These are phyloP conservation scores for Cicer pinnatifidum DNA, from an alignment of 306 rosid species.

Conservation along the genomic window DNA sequence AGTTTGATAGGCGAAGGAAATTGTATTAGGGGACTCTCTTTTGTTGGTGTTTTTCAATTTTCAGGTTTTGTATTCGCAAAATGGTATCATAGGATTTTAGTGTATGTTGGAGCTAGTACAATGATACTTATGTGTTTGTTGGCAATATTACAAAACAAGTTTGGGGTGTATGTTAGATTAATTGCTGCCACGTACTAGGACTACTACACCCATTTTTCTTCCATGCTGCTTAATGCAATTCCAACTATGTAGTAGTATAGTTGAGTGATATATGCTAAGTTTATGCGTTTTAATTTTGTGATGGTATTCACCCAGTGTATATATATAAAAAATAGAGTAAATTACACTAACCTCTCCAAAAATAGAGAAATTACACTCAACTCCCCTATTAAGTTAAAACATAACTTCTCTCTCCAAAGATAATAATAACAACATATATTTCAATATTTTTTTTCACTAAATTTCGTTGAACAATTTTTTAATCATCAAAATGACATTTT, in stretches of 20 bases:
- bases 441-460: no score
- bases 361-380: no score
- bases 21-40: no score
- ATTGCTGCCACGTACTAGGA: neutral
- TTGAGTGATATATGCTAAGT: neutral
- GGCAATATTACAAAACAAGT: neutral
- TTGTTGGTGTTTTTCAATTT: no score
- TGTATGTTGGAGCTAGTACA: constrained; percentile 34
- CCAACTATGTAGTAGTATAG: neutral
- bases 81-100: constrained; percentile 42
- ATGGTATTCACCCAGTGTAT: neutral
- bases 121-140: neutral
- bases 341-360: no score
- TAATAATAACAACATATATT: no score
- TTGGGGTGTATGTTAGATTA: constrained; percentile 21
- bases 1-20: no score
- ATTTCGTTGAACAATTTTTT: no score
- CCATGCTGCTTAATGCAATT: constrained; percentile 15
- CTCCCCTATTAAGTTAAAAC: no score
- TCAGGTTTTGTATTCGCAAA: neutral
- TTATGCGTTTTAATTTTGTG: neutral
- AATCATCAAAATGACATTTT: no score
- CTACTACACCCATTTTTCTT: constrained; percentile 10
- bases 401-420: no score
- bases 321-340: no score